These are phyloP conservation scores for Physocladia obscura DNA, from an alignment of 192 early-diverging fungal genomes.

Conservation along the genomic window DNA sequence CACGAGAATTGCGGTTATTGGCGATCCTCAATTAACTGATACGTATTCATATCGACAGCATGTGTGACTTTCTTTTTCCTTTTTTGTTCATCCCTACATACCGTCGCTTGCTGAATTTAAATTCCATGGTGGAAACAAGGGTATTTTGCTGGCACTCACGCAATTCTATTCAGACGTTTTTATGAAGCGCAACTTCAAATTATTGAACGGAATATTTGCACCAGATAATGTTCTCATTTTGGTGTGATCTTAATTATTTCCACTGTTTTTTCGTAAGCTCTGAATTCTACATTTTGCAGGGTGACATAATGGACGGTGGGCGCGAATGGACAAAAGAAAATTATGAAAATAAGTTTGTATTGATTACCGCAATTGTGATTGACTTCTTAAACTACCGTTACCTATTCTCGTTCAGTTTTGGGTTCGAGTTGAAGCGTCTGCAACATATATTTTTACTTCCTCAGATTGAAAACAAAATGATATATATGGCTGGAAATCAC, in stretches of 20 bases:
- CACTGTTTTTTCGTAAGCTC: too few species aligned
- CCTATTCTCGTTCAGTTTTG: constrained; percentile 39
- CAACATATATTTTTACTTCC: constrained; percentile 50
- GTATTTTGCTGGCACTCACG: constrained; percentile 55
- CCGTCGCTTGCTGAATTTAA: neutral
- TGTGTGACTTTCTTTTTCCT: constrained; percentile 9
- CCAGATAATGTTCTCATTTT: constrained; percentile 73
- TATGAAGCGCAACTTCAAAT: constrained; percentile 75
- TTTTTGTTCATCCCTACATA: neutral
- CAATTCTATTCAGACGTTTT: constrained; percentile 86
- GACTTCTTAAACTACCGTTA: neutral
- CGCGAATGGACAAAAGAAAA: constrained; percentile 41
- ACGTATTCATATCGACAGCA: constrained; percentile 76
- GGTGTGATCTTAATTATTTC: too few species aligned
- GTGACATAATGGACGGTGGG: constrained; percentile 77
- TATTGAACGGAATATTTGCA: constrained; percentile 51
- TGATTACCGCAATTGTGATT: too few species aligned
- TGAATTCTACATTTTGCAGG: too few species aligned
- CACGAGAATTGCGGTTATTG: constrained; percentile 63
- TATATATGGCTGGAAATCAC: constrained; percentile 86
- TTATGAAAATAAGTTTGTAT: neutral
- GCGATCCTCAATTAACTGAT: constrained; percentile 93
- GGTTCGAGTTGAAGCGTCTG: constrained; percentile 56
- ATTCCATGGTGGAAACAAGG: constrained; percentile 25
- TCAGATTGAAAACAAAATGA: constrained; percentile 36